Evolutionary conservation across 371 early-diverging fungal genomes (phyloP).

Genomic region (Capniomyces stellatus): DNA sequence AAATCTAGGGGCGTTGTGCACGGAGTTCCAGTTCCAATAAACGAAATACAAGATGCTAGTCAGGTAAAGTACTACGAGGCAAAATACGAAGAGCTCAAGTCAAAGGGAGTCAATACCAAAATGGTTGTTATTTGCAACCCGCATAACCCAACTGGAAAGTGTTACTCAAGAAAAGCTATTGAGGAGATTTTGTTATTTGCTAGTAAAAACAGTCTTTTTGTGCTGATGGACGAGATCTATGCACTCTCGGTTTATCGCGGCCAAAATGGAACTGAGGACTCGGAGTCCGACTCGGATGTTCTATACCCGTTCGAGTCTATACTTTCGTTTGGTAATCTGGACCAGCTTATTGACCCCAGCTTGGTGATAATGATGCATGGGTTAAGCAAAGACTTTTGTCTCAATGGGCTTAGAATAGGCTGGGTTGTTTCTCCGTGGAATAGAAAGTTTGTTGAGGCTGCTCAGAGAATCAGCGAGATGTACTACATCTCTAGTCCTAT

Average conservation of each 20-base stretch:
- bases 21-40: conserved; percentile 24
- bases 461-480: conserved; percentile 30
- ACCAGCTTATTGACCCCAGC: conserved; percentile 36
- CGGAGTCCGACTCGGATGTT: neutral
- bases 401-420: conserved; percentile 50
- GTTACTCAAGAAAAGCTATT: conserved; percentile 31
- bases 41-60: conserved; percentile 13
- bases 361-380: conserved; percentile 53
- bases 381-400: conserved; percentile 56
- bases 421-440: conserved; percentile 45
- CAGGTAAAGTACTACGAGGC: conserved; percentile 28
- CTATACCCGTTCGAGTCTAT: conserved; percentile 31
- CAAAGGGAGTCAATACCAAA: conserved; percentile 21
- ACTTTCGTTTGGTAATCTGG: conserved; percentile 31
- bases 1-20: conserved; percentile 31
- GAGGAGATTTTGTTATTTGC: conserved; percentile 38
- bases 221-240: conserved; percentile 69
- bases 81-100: conserved; percentile 19
- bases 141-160: conserved; percentile 37
- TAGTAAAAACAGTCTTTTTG: conserved; percentile 37
- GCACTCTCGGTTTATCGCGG: conserved; percentile 41
- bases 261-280: conserved; percentile 7
- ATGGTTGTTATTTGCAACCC: conserved; percentile 48
- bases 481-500: conserved; percentile 33
- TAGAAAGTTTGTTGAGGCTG: conserved; percentile 19